These are phyloP conservation scores for Fusarium proliferatum DNA, from an alignment of 2,329 filamentous ascomycete species.

Conservation along the genomic window DNA sequence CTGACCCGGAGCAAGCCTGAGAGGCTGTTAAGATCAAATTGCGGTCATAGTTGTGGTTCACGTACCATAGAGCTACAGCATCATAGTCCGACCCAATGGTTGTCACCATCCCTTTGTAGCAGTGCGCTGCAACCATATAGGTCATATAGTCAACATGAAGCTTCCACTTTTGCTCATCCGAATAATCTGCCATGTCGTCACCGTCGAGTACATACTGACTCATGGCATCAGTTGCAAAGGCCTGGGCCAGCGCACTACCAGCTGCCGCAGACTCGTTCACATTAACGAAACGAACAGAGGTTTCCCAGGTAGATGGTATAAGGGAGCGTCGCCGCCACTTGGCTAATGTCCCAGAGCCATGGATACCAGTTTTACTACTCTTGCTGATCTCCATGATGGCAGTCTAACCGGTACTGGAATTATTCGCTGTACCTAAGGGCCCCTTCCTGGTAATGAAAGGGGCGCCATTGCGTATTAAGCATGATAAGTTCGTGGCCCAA, in stretches of 20 bases:
- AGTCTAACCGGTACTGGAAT: slow-evolving; percentile 40
- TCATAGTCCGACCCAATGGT: slow-evolving; percentile 81
- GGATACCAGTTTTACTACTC: slow-evolving; percentile 29
- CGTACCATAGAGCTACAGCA: slow-evolving; percentile 82
- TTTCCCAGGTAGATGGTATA: slow-evolving; percentile 63
- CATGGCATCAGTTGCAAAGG: slow-evolving; percentile 80
- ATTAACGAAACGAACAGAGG: slow-evolving; percentile 70
- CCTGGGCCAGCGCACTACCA: slow-evolving; percentile 77
- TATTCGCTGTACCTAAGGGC: slow-evolving; percentile 36
- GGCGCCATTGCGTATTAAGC: slow-evolving; percentile 38
- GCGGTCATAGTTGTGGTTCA: slow-evolving; percentile 19
- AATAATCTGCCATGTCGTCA: slow-evolving; percentile 71
- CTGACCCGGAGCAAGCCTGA: slow-evolving; percentile 79
- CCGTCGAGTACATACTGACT: slow-evolving; percentile 80
- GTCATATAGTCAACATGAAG: slow-evolving; percentile 82
- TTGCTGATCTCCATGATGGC: slow-evolving; percentile 58
- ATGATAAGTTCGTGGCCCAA: slow-evolving; percentile 23
- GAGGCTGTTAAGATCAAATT: slow-evolving; percentile 11
- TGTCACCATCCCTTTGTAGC: slow-evolving; percentile 78
- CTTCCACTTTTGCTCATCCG: slow-evolving; percentile 77
- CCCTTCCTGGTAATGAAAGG: slow-evolving; percentile 35
- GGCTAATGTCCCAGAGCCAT: slow-evolving; percentile 39
- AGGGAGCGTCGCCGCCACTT: slow-evolving; percentile 56
- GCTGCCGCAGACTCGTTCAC: slow-evolving; percentile 78
- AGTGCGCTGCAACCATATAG: slow-evolving; percentile 81